Base-by-base conservation (phyloP, 1,139 yeast genomes). In the Candida albicans region DNA sequence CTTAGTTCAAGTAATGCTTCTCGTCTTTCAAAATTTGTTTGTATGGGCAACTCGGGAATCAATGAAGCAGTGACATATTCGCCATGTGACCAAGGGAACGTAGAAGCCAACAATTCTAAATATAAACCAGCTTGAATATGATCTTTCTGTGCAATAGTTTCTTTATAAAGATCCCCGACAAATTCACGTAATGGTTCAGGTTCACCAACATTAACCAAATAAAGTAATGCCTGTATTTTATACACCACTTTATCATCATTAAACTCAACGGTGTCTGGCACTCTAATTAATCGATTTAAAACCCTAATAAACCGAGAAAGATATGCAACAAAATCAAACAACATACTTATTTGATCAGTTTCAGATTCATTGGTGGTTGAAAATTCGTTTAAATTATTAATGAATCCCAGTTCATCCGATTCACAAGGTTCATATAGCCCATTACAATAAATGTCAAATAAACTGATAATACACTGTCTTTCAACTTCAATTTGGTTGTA, bases 241-340 rank as follows among this genome's bases (percentile, higher is more conserved):
- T 86, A 87, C 77, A 87, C 85, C 2, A 90, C 84, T 58, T 96
- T 73, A 61, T 89, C 96, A 57, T 87, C 95, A 55, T 86, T 93
- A 63, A 85, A 89, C 55, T 89, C 96, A 39, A 83, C 83, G 14
- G 91, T 91, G 39, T 77, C 78, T 14, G 96, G 96, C 46, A 89
- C 88, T 52, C 79, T 77, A 52, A 80, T 79, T 55, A 86, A 77
- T 55, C 87, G 89, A 49, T 82, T 75, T 56, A 87, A 74, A 24
- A 83, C 80, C 42, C 77, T 79, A 49, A 88, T 65, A 62, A 88
- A 87, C 30, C 82, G 84, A 31, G 81, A 64, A 33, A 87, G 59
- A 44, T 79, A 82, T 46, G 76, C 77, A 48, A 84, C 70, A 45
- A 84, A 79, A 39, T 68, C 67, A 50, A 74, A 66, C 39, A 85